Evolutionary conservation across 352 stramenopile genomes (phyloP).

Genomic region (Pythium angustatum): DNA sequence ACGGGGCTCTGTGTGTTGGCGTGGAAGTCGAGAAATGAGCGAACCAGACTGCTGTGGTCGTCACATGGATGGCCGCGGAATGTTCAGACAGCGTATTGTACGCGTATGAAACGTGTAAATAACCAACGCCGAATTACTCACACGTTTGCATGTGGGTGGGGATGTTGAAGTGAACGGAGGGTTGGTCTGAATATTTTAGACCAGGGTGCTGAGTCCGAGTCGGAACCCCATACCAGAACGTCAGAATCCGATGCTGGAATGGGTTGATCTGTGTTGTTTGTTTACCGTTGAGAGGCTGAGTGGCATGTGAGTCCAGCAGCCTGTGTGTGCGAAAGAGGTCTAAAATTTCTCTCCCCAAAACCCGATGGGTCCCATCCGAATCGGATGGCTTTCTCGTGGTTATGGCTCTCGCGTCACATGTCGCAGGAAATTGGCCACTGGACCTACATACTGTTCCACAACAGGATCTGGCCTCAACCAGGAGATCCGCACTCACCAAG

Average conservation of each 20-base stretch:
- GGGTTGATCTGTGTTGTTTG: not conserved
- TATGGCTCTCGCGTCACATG: not conserved
- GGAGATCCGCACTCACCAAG: not conserved
- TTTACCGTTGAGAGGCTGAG: no score
- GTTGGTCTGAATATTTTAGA: not conserved
- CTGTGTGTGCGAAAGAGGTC: no score
- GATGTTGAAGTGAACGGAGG: not conserved
- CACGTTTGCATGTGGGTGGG: not conserved
- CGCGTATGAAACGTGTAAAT: constrained; percentile 2
- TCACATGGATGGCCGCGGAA: constrained; percentile 2
- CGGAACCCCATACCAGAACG: no score
- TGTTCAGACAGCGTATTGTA: constrained; percentile 4
- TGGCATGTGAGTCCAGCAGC: no score
- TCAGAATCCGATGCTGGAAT: not conserved
- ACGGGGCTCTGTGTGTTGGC: not conserved
- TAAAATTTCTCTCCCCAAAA: not conserved
- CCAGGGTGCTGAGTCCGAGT: not conserved
- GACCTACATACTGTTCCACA: not conserved
- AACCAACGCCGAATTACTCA: not conserved
- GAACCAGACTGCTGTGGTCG: not conserved
- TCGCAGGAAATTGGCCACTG: not conserved
- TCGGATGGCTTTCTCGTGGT: not conserved
- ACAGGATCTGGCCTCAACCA: not conserved
- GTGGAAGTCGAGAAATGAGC: not conserved
- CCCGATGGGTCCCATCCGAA: not conserved